Evolutionary conservation across 129 eudicot genomes (phyloP).

Genomic region (Solidago caesia): DNA sequence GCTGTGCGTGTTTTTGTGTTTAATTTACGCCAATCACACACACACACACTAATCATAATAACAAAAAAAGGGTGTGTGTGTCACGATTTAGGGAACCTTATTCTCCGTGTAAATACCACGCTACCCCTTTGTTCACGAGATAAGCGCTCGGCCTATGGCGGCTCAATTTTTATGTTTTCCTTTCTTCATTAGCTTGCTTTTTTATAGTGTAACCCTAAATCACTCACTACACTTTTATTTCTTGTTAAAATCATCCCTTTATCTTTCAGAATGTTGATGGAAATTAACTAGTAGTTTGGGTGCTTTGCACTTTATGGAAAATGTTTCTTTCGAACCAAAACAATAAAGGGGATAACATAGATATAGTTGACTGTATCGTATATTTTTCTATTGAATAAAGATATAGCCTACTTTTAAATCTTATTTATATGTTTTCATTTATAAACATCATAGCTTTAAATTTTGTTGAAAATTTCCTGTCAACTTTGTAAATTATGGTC

Average conservation of each 20-base stretch:
- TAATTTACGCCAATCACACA: conserved; percentile 59
- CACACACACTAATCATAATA: conserved; percentile 19
- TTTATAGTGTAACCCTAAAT: conserved; percentile 42
- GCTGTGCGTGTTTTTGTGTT: conserved; percentile 21
- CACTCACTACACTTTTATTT: neutral
- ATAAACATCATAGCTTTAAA: no score
- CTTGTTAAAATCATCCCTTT: neutral
- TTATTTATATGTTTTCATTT: no score
- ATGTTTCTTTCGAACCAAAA: no score
- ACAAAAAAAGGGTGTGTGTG: conserved; percentile 22
- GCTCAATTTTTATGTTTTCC: neutral
- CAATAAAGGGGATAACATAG: no score
- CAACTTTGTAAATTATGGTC: no score
- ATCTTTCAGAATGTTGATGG: neutral
- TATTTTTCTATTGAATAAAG: no score
- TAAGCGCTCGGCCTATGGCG: conserved; percentile 79
- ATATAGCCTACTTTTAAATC: no score
- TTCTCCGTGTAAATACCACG: conserved; percentile 76
- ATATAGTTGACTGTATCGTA: no score
- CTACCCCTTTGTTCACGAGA: conserved; percentile 61
- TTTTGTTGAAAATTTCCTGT: no score
- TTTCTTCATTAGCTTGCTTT: neutral
- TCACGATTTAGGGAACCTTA: conserved; percentile 45
- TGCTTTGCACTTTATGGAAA: no score
- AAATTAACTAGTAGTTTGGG: no score